Evolutionary conservation across 306 rosid species (phyloP).

Genomic region (Benincasa hispida): DNA sequence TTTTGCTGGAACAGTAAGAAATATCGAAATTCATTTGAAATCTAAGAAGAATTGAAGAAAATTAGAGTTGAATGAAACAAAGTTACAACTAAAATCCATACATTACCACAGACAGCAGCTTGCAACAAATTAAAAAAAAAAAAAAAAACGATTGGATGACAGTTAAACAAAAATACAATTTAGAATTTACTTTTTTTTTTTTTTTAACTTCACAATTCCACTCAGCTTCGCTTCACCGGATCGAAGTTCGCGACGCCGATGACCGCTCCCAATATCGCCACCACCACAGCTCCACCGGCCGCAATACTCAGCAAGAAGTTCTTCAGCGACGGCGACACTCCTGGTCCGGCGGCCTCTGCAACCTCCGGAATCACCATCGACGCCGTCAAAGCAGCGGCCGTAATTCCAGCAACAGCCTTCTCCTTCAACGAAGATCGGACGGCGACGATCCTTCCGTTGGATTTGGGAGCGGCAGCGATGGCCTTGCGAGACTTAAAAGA

Average conservation of each 20-base stretch:
- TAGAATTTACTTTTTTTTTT: neutral
- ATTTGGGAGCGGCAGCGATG: slow-evolving; percentile 27
- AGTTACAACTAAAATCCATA: too few relatives aligned
- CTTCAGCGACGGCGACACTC: slow-evolving; percentile 70
- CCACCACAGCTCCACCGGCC: slow-evolving; percentile 68
- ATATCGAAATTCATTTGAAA: too few relatives aligned
- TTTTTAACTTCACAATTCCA: neutral
- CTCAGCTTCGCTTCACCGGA: slow-evolving; percentile 76
- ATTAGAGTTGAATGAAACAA: too few relatives aligned
- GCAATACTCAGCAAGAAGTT: slow-evolving; percentile 92
- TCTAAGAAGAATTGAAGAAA: too few relatives aligned
- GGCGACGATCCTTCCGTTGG: slow-evolving; percentile 27
- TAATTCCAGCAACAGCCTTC: slow-evolving; percentile 59
- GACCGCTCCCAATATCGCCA: slow-evolving; percentile 56
- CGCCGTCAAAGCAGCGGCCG: slow-evolving; percentile 66
- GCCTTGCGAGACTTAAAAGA: slow-evolving; percentile 18
- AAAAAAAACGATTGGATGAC: too few relatives aligned
- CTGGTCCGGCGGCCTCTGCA: slow-evolving; percentile 73
- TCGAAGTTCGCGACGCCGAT: slow-evolving; percentile 82
- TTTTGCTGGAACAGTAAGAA: too few relatives aligned
- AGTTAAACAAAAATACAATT: neutral
- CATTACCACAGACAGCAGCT: too few relatives aligned
- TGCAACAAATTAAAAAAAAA: too few relatives aligned
- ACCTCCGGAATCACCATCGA: slow-evolving; percentile 73
- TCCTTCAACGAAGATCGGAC: slow-evolving; percentile 72